These are phyloP conservation scores for Nicotiana benthamiana DNA, from an alignment of 257 asterid species.

Conservation along the genomic window DNA sequence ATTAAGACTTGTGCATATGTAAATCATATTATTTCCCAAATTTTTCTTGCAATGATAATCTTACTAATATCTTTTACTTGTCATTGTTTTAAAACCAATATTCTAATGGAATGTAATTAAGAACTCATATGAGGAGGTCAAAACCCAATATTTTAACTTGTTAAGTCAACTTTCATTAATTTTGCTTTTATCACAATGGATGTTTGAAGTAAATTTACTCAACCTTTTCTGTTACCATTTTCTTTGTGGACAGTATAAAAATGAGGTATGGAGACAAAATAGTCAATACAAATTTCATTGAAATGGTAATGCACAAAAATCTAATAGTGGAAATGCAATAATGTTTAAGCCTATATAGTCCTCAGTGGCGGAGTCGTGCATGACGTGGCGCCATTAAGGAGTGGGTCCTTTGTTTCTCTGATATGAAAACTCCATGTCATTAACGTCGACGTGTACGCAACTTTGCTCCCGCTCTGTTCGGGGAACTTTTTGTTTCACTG, in stretches of 20 bases:
- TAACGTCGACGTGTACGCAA: conserved; percentile 13
- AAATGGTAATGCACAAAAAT: background rate
- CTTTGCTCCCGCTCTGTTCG: conserved; percentile 34
- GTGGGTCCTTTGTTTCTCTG: conserved; percentile 3
- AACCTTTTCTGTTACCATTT: no score
- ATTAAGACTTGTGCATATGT: no score
- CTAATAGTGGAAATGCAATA: background rate
- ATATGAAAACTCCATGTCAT: conserved; percentile 13
- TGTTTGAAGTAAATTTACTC: background rate
- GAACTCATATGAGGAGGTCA: no score
- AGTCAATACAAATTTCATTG: background rate
- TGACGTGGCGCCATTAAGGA: conserved; percentile 20
- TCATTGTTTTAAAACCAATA: no score
- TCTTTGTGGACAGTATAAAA: background rate
- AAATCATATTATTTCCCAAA: no score
- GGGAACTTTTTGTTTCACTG: conserved; percentile 1
- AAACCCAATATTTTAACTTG: no score
- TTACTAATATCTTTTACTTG: no score
- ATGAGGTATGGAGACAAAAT: background rate
- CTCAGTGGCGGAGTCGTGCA: conserved; percentile 9
- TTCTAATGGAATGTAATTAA: no score
- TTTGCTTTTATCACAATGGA: no score
- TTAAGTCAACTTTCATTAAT: no score
- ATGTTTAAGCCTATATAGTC: background rate
- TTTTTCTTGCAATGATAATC: no score